Evolutionary conservation across 2,329 filamentous ascomycete genomes (phyloP), one percentile per base, ranked within the genome.

Genomic region (Penicillium sp.): DNA sequence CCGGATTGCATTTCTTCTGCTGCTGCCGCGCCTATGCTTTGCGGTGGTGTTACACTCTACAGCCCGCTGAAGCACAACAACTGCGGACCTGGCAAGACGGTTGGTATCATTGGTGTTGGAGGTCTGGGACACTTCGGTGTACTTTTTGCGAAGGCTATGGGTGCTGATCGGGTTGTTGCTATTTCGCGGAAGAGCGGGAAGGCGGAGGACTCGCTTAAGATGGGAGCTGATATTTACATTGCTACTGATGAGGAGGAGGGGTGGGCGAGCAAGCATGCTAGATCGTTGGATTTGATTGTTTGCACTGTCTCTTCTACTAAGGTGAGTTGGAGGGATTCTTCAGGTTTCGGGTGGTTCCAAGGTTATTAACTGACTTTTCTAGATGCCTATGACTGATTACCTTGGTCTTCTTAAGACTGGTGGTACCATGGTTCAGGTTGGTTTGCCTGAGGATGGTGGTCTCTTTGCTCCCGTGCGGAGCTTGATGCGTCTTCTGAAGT

Each of bases 41-140:
- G 90, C 66, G 90, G 87, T 11, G 90, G 91, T 16, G 82, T 93
- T 51, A 95, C 91, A 0, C 82, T 88, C 0, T 95, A 85, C 71
- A 83, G 82, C 2, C 90, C 90, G 0, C 76, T 95, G 4, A 84
- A 84, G 57, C 81, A 87, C 26, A 87, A 90, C 39, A 84, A 83
- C 8, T 82, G 86, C 45, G 90, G 90, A 0, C 87, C 89, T 0
- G 90, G 89, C 4, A 90, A 90, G 74, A 80, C 76, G 5, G 87
- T 93, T 2, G 90, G 86, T 0, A 85, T 93, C 50, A 81, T 91
- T 24, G 89, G 90, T 21, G 78, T 93, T 14, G 90, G 90, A 21
- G 90, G 90, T 1, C 76, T 92, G 0, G 89, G 89, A 0, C 89
- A 93, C 68, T 88, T 91, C 60, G 90, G 84, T 2, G 71, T 93